A percentile compares a stretch with the other conserved stretches of the same genome.
These are phyloP conservation scores for Conringia planisiliqua DNA, from an alignment of 345 rosid genomes.

Conservation along the genomic window DNA sequence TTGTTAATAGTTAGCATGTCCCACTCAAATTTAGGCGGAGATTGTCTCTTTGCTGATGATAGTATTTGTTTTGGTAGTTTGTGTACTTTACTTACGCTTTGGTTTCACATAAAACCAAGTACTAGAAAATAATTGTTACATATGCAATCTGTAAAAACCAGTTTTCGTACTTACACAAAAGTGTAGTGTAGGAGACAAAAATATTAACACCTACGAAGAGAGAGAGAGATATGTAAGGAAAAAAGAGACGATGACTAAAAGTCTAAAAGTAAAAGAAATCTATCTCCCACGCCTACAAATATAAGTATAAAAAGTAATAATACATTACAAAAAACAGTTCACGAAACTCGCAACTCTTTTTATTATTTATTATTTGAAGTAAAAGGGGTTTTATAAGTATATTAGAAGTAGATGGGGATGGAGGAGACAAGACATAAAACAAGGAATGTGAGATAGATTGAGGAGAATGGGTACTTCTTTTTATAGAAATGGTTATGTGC, in stretches of 20 bases:
- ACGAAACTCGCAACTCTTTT: neutral
- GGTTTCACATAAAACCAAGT: conserved; percentile 10
- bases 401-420: neutral
- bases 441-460: conserved; percentile 26
- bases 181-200: neutral
- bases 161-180: conserved; percentile 3
- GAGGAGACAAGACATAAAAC: conserved; percentile 33
- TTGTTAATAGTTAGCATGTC: conserved; percentile 15
- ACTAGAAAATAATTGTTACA: neutral
- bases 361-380: neutral
- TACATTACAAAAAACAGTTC: neutral
- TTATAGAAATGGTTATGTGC: conserved; percentile 20
- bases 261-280: neutral
- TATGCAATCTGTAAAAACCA: conserved; percentile 9
- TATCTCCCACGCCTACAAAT: neutral
- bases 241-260: neutral
- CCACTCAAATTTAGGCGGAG: conserved; percentile 10
- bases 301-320: neutral
- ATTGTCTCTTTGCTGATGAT: conserved; percentile 2
- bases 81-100: neutral
- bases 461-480: conserved; percentile 38
- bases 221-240: neutral
- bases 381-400: neutral
- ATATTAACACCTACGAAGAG: conserved; percentile 3
- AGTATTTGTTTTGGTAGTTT: neutral